These are phyloP conservation scores for Citrullus amarus DNA, from an alignment of 306 rosid genomes.

Conservation along the genomic window DNA sequence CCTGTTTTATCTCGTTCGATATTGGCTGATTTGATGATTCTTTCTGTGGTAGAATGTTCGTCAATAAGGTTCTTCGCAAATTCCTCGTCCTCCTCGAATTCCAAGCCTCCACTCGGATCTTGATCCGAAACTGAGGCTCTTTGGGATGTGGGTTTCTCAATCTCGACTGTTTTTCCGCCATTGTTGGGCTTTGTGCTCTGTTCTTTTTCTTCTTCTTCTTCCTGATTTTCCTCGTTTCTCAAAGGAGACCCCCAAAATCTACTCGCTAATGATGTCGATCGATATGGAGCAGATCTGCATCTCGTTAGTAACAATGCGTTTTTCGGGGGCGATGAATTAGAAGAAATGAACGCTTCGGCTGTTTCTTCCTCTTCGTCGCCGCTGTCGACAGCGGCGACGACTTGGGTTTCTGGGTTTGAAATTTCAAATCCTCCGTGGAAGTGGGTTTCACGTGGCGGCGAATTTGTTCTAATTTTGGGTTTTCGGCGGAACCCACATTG, in stretches of 20 bases:
- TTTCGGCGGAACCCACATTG: conserved; percentile 25
- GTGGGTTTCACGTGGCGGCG: conserved; percentile 16
- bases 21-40: conserved; percentile 19
- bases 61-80: neutral
- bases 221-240: conserved; percentile 18
- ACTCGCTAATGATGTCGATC: conserved; percentile 67
- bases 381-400: neutral
- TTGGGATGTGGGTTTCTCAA: conserved; percentile 16
- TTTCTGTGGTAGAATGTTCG: conserved; percentile 13
- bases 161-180: neutral
- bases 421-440: conserved; percentile 8
- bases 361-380: conserved; percentile 11
- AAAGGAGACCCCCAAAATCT: conserved; percentile 69
- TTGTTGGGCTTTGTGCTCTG: conserved; percentile 2
- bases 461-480: conserved; percentile 9
- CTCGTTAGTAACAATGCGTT: conserved; percentile 65
- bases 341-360: conserved; percentile 10
- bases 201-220: conserved; percentile 11
- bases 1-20: neutral
- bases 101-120: conserved; percentile 15
- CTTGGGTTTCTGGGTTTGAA: conserved; percentile 21
- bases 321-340: conserved; percentile 36
- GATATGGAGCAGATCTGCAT: conserved; percentile 77
- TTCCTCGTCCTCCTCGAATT: conserved; percentile 11
- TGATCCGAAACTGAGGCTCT: conserved; percentile 27